Base-by-base conservation (phyloP, 1,139 yeast genomes). In the Lodderomyces jiufengensis region DNA sequence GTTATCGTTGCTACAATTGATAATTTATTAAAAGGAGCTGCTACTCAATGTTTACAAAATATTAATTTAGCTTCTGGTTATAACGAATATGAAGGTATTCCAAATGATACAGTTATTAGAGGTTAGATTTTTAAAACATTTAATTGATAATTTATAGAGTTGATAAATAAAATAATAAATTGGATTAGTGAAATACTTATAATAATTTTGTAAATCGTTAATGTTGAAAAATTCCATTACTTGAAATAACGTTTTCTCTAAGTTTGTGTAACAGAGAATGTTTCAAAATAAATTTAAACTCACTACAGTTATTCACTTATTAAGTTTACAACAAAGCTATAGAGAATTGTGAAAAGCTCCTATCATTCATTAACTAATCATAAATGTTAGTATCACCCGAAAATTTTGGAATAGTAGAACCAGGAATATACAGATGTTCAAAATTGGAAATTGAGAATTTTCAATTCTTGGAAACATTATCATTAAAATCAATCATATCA, bases 11-110 rank as follows among this genome's bases (percentile, higher is more conserved):
- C 96, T 15, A 88, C 97, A 10, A 92, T 92, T 51, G 99, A 94
- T 59, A 92, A 92, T 61, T 71, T 92, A 55, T 76, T 92, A 55
- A 92, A 92, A 71, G 99, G 99, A 46, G 99, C 99, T 33, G 95
- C 97, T 38, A 92, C 99, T 16, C 99, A 90, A 66, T 92, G 97
- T 63, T 66, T 92, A 61, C 99, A 92, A 65, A 92, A 92, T 68
- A 84, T 92, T 59, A 92, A 92, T 63, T 73, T 92, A 61, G 84
- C 87, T 7, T 66, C 84, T 66, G 92, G 92, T 18, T 92, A 87
- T 62, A 90, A 86, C 36, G 98, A 92, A 64, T 92, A 84, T 57
- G 96, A 82, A 42, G 97, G 97, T 51, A 92, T 94, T 54, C 97
- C 97, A 24, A 66, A 66, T 42, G 78, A 74, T 42, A 53, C 63